A percentile compares a stretch with the other conserved stretches of the same genome.
phyloP scores from a whole-genome alignment of 2,329 filamentous ascomycete species.

The Penicillium sp. region DNA sequence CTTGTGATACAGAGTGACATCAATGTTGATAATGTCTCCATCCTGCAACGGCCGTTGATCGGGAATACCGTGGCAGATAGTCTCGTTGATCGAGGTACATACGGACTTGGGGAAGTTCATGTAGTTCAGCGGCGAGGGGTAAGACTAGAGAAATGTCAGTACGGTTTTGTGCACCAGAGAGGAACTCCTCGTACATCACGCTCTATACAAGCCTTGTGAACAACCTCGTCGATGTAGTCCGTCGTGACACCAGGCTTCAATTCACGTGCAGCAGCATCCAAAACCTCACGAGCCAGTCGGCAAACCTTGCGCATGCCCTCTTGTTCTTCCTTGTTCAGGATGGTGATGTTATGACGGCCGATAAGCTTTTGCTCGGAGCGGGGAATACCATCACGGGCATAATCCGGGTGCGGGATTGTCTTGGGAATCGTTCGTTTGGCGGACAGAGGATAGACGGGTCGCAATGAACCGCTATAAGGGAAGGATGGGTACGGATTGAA shows the following conservation, averaged over 20 bases:
- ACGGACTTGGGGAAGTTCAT: slow-evolving; percentile 95
- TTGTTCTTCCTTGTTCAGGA: slow-evolving; percentile 69
- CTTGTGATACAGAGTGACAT: slow-evolving; percentile 85
- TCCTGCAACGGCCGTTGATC: slow-evolving; percentile 79
- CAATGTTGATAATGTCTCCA: slow-evolving; percentile 94
- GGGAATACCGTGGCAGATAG: slow-evolving; percentile 97
- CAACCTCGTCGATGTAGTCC: slow-evolving; percentile 86
- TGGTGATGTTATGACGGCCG: slow-evolving; percentile 69
- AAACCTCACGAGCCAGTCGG: slow-evolving; percentile 73
- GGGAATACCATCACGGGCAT: slow-evolving; percentile 72
- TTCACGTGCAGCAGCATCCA: slow-evolving; percentile 81
- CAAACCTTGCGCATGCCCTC: slow-evolving; percentile 91
- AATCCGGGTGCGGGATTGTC: slow-evolving; percentile 75
- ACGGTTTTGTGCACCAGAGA: not conserved
- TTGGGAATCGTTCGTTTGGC: slow-evolving; percentile 63
- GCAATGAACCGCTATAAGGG: slow-evolving; percentile 67
- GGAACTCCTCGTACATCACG: slow-evolving; percentile 60
- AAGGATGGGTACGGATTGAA: slow-evolving; percentile 91
- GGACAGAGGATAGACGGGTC: slow-evolving; percentile 81
- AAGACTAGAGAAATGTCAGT: slow-evolving; percentile 54
- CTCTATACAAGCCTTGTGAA: slow-evolving; percentile 90
- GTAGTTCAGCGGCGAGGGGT: slow-evolving; percentile 91
- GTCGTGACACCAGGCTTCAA: slow-evolving; percentile 87
- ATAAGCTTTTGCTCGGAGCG: slow-evolving; percentile 56
- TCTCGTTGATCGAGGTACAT: slow-evolving; percentile 91